A percentile compares a stretch with the other conserved stretches of the same genome.
Evolutionary conservation across 495 filamentous ascomycete genomes (phyloP).

Genomic region (Penicillium mononematosum): DNA sequence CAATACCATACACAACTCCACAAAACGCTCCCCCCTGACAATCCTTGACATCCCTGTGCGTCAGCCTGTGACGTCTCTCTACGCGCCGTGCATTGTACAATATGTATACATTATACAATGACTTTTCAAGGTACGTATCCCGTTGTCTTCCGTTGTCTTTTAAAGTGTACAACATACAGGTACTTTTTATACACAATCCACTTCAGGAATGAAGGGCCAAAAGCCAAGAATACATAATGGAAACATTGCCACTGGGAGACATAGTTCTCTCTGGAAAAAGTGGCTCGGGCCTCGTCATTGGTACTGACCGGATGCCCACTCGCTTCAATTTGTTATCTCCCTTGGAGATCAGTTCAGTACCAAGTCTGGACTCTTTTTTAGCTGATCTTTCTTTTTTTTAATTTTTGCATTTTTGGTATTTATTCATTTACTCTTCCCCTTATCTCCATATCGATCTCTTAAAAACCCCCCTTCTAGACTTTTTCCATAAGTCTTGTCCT

Average conservation of each 20-base stretch:
- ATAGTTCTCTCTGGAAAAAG: constrained; percentile 14
- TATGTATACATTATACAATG: not conserved
- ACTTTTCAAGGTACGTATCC: constrained; percentile 1
- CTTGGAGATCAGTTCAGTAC: constrained; percentile 11
- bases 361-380: constrained; percentile 15
- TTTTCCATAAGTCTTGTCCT: constrained; percentile 27
- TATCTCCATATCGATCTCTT: constrained; percentile 21
- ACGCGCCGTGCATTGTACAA: constrained; percentile 3
- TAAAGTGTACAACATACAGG: not conserved
- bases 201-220: constrained; percentile 12
- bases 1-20: constrained; percentile 1
- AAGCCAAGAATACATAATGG: constrained; percentile 11
- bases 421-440: constrained; percentile 15
- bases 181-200: too few relatives aligned
- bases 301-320: constrained; percentile 23
- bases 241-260: constrained; percentile 27
- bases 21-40: constrained; percentile 25
- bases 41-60: constrained; percentile 26
- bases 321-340: constrained; percentile 14
- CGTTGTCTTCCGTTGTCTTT: not conserved
- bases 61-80: constrained; percentile 32
- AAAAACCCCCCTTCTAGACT: constrained; percentile 30
- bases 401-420: constrained; percentile 1
- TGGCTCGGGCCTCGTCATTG: constrained; percentile 23
- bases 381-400: constrained; percentile 13